Conservation (phyloP, 2,329 filamentous ascomycete genomes). For the Apiospora arundinis region DNA sequence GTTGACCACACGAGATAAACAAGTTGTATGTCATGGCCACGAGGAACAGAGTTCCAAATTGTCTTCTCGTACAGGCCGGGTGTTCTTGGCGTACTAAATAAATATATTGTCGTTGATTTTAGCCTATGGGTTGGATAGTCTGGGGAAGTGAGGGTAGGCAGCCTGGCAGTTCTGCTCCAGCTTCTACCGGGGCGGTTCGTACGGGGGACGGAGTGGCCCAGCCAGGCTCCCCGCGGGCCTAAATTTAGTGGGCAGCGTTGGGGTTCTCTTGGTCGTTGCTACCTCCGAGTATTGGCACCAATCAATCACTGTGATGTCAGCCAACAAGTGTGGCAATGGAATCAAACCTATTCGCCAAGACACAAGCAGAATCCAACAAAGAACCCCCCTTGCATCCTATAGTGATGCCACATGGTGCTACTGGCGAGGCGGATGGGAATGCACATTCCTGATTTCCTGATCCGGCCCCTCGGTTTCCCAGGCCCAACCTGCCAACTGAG, state of each 20-base stretch:
- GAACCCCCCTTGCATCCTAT: not conserved
- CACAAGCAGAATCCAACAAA: not conserved
- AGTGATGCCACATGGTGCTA: conserved; percentile 12
- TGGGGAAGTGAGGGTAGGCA: not conserved
- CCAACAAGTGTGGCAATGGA: not conserved
- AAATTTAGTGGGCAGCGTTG: not conserved
- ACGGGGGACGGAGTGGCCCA: not conserved
- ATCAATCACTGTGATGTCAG: not conserved
- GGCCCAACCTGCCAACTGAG: not conserved
- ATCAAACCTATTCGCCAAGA: not conserved
- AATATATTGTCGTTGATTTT: conserved; percentile 10
- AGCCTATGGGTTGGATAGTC: conserved; percentile 3
- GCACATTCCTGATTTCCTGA: not conserved
- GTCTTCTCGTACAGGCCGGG: not conserved
- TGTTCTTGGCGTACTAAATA: not conserved
- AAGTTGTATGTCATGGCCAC: not conserved
- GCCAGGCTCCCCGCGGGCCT: conserved; percentile 11
- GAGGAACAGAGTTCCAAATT: not conserved
- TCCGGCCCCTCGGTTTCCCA: not conserved
- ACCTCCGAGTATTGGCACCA: not conserved
- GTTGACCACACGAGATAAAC: not conserved
- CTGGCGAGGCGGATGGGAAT: not conserved
- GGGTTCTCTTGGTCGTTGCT: no score
- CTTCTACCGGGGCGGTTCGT: not conserved
- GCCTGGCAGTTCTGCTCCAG: not conserved